Evolutionary conservation across 345 rosid species (phyloP).

Genomic region (Lepidium sativum): DNA sequence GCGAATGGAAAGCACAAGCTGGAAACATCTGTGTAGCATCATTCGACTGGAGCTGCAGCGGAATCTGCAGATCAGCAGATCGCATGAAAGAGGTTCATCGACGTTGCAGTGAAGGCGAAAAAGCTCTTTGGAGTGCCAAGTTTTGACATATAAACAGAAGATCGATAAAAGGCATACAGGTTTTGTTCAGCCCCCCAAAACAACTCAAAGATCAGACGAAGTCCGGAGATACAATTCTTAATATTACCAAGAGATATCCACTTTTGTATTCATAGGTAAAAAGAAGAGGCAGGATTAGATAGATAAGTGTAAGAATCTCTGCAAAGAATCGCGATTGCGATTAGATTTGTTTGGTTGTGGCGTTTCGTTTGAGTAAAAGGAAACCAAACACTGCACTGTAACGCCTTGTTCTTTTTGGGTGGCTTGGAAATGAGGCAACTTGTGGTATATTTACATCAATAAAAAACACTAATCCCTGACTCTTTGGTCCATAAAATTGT

Average conservation of each 20-base stretch:
- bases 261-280: slow-evolving; percentile 21
- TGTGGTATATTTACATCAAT: slow-evolving; percentile 7
- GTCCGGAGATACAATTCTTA: background rate
- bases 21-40: slow-evolving; percentile 95
- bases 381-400: slow-evolving; percentile 2
- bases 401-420: background rate
- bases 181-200: background rate
- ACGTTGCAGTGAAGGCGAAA: slow-evolving; percentile 91
- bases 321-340: slow-evolving; percentile 7
- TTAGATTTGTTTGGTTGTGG: background rate
- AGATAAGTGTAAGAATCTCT: background rate
- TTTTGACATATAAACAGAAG: slow-evolving; percentile 28
- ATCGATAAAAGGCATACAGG: background rate
- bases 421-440: slow-evolving; percentile 12
- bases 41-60: slow-evolving; percentile 96
- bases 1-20: slow-evolving; percentile 98
- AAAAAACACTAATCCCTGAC: background rate
- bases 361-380: slow-evolving; percentile 5
- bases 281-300: slow-evolving; percentile 2
- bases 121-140: slow-evolving; percentile 74
- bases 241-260: slow-evolving; percentile 7
- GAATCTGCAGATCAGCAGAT: slow-evolving; percentile 84
- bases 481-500: background rate
- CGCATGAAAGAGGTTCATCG: slow-evolving; percentile 87
- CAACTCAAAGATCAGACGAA: slow-evolving; percentile 1